These are phyloP conservation scores for Verticillium klebahnii DNA, from an alignment of 2,329 filamentous ascomycete species.

Conservation along the genomic window DNA sequence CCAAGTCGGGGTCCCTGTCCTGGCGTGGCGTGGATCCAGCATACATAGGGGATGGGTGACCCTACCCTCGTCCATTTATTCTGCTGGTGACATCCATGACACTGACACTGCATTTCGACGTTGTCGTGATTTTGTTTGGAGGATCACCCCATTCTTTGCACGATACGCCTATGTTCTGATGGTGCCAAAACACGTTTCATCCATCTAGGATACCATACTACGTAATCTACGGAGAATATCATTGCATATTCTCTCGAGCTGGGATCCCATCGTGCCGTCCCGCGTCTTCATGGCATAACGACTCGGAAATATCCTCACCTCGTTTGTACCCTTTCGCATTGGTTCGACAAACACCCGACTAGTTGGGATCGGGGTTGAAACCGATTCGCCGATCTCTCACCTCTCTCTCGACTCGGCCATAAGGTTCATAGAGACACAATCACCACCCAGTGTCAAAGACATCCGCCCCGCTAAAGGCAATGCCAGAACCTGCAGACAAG, in stretches of 20 bases:
- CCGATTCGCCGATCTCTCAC: not conserved
- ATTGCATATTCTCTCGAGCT: not conserved
- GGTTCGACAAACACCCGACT: not conserved
- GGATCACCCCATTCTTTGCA: not conserved
- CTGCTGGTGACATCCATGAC: not conserved
- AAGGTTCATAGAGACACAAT: not conserved
- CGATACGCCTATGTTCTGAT: not conserved
- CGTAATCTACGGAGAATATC: not conserved
- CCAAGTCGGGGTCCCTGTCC: not conserved
- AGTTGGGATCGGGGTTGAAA: not conserved
- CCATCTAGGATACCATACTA: not conserved
- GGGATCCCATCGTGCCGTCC: not conserved
- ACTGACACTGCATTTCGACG: not conserved
- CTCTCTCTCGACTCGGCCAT: not conserved
- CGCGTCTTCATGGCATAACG: not conserved
- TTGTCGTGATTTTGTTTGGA: not conserved
- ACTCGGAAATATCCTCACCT: not conserved
- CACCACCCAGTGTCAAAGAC: not conserved
- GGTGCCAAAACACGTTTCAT: not conserved
- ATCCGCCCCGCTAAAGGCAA: conserved; percentile 4
- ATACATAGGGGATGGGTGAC: not conserved
- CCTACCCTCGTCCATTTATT: not conserved
- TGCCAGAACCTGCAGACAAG: conserved; percentile 22
- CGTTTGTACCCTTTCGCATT: not conserved
- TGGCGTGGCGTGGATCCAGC: not conserved